Evolutionary conservation across 75 land plant genomes (phyloP).

Genomic region (Cryptomeria japonica): DNA sequence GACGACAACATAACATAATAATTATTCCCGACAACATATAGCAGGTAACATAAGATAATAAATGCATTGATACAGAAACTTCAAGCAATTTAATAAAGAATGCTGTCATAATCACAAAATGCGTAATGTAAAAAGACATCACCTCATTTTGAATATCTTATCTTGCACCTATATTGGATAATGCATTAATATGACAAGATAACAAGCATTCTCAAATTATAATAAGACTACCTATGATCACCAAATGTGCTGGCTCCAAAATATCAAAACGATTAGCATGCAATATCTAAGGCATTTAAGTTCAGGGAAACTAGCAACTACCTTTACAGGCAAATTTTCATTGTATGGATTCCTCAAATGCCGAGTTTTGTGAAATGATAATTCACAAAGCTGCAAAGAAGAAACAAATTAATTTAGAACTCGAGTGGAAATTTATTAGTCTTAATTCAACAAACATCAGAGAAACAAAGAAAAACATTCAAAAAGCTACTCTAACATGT

Average conservation of each 20-base stretch:
- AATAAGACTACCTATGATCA: not conserved
- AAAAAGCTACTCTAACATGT: not conserved
- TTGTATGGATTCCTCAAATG: slow-evolving; percentile 96
- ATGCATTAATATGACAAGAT: not conserved
- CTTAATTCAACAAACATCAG: not conserved
- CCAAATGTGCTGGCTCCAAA: not conserved
- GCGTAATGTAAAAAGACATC: not conserved
- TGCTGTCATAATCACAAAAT: not conserved
- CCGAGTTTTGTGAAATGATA: slow-evolving; percentile 96
- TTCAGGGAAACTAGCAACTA: slow-evolving; percentile 17
- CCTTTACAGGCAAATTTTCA: slow-evolving; percentile 98
- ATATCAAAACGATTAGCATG: not conserved
- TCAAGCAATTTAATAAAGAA: not conserved
- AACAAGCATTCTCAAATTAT: not conserved
- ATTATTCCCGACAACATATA: too few relatives aligned
- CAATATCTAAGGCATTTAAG: not conserved
- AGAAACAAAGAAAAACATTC: not conserved
- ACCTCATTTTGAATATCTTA: not conserved
- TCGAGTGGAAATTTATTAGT: not conserved
- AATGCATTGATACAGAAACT: not conserved
- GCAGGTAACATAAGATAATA: not conserved
- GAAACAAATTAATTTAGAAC: not conserved
- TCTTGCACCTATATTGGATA: not conserved
- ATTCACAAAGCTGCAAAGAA: slow-evolving; percentile 81
- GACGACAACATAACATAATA: too few relatives aligned